Conservation (phyloP, 371 early-diverging fungal species). For the Mucor lusitanicus region DNA sequence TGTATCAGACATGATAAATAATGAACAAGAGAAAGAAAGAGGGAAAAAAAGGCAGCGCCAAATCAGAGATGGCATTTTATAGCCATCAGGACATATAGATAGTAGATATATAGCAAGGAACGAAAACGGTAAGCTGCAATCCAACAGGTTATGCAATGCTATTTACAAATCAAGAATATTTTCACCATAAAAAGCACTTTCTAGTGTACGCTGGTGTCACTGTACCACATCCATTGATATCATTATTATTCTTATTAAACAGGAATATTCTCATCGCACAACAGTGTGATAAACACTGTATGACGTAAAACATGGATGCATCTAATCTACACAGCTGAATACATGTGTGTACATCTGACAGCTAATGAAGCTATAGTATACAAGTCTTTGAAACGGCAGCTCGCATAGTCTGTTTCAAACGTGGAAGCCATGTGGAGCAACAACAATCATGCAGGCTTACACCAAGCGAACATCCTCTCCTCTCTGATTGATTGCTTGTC, state of each 20-base stretch:
- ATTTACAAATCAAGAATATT: constrained; percentile 4
- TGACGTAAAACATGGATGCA: neutral
- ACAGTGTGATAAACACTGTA: neutral
- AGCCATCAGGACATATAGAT: neutral
- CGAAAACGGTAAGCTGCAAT: neutral
- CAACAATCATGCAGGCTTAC: too few species aligned
- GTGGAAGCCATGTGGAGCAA: too few species aligned
- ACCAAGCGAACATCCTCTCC: too few species aligned
- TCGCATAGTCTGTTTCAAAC: too few species aligned
- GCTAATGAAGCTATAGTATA: neutral
- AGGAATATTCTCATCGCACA: neutral
- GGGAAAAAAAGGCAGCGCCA: neutral
- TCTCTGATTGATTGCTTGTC: neutral
- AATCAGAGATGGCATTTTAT: neutral
- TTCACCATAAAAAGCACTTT: constrained; percentile 3
- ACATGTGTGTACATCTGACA: neutral
- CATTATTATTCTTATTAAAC: neutral
- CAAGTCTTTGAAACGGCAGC: neutral
- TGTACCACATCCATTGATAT: neutral
- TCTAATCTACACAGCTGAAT: too few species aligned
- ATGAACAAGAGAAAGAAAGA: constrained; percentile 1
- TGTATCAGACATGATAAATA: neutral
- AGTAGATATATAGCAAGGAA: neutral
- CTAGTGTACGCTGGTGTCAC: neutral
- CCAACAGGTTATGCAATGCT: neutral